A percentile compares a stretch with the other conserved stretches of the same genome.
Conservation (phyloP, 2,329 filamentous ascomycete species). For the Colletotrichum horii region DNA sequence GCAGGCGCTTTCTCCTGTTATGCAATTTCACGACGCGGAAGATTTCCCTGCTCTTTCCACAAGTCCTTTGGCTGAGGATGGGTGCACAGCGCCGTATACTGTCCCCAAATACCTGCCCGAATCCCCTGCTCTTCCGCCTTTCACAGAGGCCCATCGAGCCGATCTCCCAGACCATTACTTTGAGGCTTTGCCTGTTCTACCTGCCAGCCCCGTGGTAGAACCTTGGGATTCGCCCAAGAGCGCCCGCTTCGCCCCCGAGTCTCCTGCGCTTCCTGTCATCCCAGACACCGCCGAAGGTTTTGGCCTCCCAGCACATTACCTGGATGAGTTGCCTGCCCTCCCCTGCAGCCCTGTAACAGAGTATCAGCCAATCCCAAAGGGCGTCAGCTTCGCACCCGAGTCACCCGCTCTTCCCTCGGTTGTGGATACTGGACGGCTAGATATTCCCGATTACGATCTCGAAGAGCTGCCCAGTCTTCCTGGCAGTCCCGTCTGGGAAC, state of each 20-base stretch:
- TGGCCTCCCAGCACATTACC: not conserved
- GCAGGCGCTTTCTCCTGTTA: not conserved
- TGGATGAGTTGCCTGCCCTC: not conserved
- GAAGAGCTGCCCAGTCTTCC: not conserved
- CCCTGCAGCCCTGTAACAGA: not conserved
- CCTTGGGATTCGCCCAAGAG: not conserved
- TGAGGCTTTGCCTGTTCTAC: not conserved
- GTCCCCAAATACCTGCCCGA: not conserved
- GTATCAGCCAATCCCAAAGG: not conserved
- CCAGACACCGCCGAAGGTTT: not conserved
- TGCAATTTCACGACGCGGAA: not conserved
- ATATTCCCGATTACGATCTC: not conserved
- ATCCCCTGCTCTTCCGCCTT: not conserved
- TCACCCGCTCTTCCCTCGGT: not conserved
- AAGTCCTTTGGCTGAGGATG: not conserved
- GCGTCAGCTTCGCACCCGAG: not conserved
- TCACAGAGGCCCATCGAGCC: not conserved
- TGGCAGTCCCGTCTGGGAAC: not conserved
- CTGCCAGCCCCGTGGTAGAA: not conserved
- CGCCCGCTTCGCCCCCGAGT: not conserved
- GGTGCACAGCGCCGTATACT: not conserved
- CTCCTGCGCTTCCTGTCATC: not conserved
- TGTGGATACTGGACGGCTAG: not conserved
- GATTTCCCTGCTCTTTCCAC: not conserved
- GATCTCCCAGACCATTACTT: not conserved